Evolutionary conservation across 2,329 filamentous ascomycete genomes (phyloP).

Genomic region (Macrophomina tecta): DNA sequence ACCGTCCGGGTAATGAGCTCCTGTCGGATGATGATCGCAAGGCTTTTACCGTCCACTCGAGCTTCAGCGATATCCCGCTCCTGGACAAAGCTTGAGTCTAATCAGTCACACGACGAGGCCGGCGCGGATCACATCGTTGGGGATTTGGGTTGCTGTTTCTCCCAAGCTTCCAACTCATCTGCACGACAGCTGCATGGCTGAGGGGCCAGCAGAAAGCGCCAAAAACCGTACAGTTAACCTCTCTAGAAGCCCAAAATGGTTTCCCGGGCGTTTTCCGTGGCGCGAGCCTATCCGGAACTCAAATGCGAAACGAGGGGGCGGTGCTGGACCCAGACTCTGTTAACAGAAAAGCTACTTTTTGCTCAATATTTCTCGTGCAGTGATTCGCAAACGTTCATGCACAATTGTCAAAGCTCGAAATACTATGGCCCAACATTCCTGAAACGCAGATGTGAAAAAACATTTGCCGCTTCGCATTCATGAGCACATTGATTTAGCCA

Average conservation of each 20-base stretch:
- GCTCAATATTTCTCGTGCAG: not conserved
- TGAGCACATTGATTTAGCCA: not conserved
- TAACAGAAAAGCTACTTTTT: not conserved
- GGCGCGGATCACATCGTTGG: not conserved
- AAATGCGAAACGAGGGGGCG: not conserved
- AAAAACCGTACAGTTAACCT: not conserved
- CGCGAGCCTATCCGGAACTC: constrained; percentile 2
- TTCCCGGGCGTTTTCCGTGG: not conserved
- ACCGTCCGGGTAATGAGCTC: constrained; percentile 72
- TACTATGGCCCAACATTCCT: not conserved
- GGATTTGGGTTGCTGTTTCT: not conserved
- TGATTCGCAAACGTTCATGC: constrained; percentile 5
- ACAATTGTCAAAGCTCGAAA: not conserved
- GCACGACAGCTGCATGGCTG: not conserved
- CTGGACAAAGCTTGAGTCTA: constrained; percentile 13
- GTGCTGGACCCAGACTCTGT: not conserved
- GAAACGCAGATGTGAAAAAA: not conserved
- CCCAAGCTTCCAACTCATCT: not conserved
- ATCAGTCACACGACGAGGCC: constrained; percentile 16
- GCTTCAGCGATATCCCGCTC: constrained; percentile 26
- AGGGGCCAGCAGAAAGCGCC: not conserved
- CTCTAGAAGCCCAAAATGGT: not conserved
- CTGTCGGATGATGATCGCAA: constrained; percentile 46
- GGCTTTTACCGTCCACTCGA: constrained; percentile 24
- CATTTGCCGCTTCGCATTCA: not conserved